Evolutionary conservation across 805 yeast species (phyloP), one percentile per base, ranked within the genome.

Genomic region (Saturnispora besseyi): DNA sequence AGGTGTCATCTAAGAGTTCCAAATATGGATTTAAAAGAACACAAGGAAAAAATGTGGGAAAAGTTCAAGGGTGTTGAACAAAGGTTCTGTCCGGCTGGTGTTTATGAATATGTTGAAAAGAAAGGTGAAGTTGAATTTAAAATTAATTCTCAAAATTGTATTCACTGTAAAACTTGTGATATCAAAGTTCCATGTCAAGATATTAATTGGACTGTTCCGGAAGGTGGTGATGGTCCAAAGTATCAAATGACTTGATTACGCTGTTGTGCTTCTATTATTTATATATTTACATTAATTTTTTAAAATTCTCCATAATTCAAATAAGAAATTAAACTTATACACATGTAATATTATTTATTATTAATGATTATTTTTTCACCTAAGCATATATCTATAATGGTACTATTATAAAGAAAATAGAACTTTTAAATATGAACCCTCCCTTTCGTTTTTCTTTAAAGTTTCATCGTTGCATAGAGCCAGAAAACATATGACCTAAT

Each of bases 191-290:
- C 99, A 7, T 75, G 87, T 0, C 96, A 91, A 68, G 96, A 90
- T 62, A 93, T 93, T 54, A 76, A 79, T 62, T 93, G 99, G 99
- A 78, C 82, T 11, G 96, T 88, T n/a, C 99, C 99, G 7, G 98
- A 93, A 71, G 98, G 99, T 53, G 97, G 98, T 30, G 99, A 86
- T 65, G 99, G 99, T 12, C 99, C 99, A 51, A 93, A 93, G 67
- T 93, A 93, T 65, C 82, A 83, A 65, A 79, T 87, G 82, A 83
- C 95, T 6, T 66, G 32, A 55, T 40, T 12, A 12, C 12, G n/a
- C 15, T n/a, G 43, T 30, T 41, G 34, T 40, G 31, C 40, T n/a
- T 40, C 32, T 11, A 31, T n/a, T 10, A 24, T 24, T 29, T 28
- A 31, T 29, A 28, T 32, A 28, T 47, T 11, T 15, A 6, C 8